phyloP scores from a whole-genome alignment of 2,329 filamentous ascomycete genomes.

The Periglandula ipomoeae region DNA sequence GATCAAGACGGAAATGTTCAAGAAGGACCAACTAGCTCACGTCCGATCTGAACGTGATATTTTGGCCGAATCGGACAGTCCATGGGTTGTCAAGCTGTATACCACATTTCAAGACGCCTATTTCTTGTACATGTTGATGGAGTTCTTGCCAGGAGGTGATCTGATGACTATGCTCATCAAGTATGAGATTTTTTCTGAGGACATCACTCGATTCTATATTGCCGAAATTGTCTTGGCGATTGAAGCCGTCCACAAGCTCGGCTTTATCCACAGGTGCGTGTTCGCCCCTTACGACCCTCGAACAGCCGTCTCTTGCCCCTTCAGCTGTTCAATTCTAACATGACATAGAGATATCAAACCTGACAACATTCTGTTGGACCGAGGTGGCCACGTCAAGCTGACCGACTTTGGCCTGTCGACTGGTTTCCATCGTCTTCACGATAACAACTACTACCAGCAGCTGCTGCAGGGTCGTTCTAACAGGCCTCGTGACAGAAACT shows the following conservation, averaged over 20 bases:
- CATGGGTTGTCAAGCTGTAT: slow-evolving; percentile 97
- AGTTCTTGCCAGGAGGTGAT: slow-evolving; percentile 95
- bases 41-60: slow-evolving; percentile 97
- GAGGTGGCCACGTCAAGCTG: slow-evolving; percentile 93
- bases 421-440: slow-evolving; percentile 94
- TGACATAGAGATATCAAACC: slow-evolving; percentile 84
- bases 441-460: slow-evolving; percentile 97
- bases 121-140: slow-evolving; percentile 98
- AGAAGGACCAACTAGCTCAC: slow-evolving; percentile 95
- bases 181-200: slow-evolving; percentile 98
- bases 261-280: slow-evolving; percentile 91
- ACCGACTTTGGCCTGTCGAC: slow-evolving; percentile 98
- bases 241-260: slow-evolving; percentile 93
- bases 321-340: neutral
- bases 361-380: slow-evolving; percentile 93
- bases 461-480: slow-evolving; percentile 74
- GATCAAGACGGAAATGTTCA: slow-evolving; percentile 99
- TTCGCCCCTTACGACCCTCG: neutral
- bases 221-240: slow-evolving; percentile 97
- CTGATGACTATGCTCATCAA: slow-evolving; percentile 99
- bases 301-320: neutral
- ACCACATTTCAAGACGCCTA: slow-evolving; percentile 96
- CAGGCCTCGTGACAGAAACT: slow-evolving; percentile 73
- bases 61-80: slow-evolving; percentile 95
- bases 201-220: slow-evolving; percentile 98